Evolutionary conservation across 2,329 filamentous ascomycete genomes (phyloP), one percentile per base, ranked within the genome.

Genomic region (Curvularia spicifera): DNA sequence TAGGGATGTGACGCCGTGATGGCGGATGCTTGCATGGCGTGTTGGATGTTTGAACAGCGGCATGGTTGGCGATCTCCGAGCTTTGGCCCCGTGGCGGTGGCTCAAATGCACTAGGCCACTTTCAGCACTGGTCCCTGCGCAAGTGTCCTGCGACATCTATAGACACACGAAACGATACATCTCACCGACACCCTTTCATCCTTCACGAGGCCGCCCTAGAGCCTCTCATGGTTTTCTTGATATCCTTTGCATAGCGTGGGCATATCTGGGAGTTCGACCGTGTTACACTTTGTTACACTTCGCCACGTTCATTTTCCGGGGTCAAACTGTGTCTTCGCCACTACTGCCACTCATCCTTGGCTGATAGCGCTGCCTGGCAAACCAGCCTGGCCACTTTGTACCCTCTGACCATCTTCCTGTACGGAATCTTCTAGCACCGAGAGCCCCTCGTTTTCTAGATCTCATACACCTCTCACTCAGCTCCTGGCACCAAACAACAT

Each of bases 211-310:
- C 55, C 51, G 28, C 43, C 13, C 28, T 47, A 39, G 48, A 40
- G 26, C 48, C 56, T 51, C 46, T 60, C 31, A 44, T 61, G 45
- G 35, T 46, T 61, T 45, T 54, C 48, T 28, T 56, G 45, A 26
- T 62, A 48, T 61, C 40, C 28, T 31, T 59, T 72, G 71, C 69
- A 75, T 74, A 72, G 71, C 71, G 69, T 65, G 53, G 45, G 63
- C 60, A 68, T 72, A 62, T 64, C 63, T 53, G 59, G 60, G 57
- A 54, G 49, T 62, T 67, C 61, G 29, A 50, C 53, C 57, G 60
- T 60, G 28, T 26, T 28, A 15, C 47, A 55, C 48, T 58, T 60
- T 60, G 29, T 20, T 22, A 18, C 47, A 53, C 50, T 48, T 47
- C 37, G 56, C 37, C 66, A 70, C 59, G 60, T 63, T 55, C 31